phyloP scores from a whole-genome alignment of 305 asterid genomes.

The Plantago lanceolata region DNA sequence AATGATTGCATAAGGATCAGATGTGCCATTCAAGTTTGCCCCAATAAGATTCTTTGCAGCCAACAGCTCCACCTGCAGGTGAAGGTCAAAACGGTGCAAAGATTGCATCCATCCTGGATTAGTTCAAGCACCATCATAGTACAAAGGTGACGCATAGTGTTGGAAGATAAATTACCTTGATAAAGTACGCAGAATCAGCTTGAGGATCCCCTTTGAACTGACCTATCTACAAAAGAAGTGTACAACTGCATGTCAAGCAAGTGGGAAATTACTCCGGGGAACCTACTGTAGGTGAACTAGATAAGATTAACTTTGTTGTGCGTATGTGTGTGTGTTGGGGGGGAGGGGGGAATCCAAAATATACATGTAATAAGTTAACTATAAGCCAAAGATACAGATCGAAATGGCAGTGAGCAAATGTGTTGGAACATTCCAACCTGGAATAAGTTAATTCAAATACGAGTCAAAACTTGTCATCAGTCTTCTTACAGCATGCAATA shows the following conservation, averaged over 20 bases:
- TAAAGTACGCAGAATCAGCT: constrained; percentile 54
- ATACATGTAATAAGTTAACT: background rate
- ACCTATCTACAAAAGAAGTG: constrained; percentile 86
- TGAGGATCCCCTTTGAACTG: constrained; percentile 65
- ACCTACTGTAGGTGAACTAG: constrained; percentile 19
- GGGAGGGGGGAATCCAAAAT: background rate
- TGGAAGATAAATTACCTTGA: constrained; percentile 57
- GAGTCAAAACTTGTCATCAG: too few species aligned
- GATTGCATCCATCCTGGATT: background rate
- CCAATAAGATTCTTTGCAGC: constrained; percentile 91
- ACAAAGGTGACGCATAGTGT: constrained; percentile 11
- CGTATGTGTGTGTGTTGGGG: too few species aligned
- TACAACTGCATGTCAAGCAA: constrained; percentile 85
- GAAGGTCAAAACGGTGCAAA: constrained; percentile 2
- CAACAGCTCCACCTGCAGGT: constrained; percentile 75
- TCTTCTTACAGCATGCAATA: background rate
- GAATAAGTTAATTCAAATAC: too few species aligned
- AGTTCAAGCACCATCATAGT: constrained; percentile 18
- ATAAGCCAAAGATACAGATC: background rate
- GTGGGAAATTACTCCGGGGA: constrained; percentile 51
- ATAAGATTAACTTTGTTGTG: constrained; percentile 12
- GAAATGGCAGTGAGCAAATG: background rate
- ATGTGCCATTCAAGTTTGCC: constrained; percentile 80
- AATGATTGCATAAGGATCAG: constrained; percentile 92
- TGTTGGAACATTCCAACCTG: background rate